A percentile compares a stretch with the other conserved stretches of the same genome.
These are phyloP conservation scores for Amphibolis antarctica DNA, from an alignment of 106 monocot genomes.

Conservation along the genomic window DNA sequence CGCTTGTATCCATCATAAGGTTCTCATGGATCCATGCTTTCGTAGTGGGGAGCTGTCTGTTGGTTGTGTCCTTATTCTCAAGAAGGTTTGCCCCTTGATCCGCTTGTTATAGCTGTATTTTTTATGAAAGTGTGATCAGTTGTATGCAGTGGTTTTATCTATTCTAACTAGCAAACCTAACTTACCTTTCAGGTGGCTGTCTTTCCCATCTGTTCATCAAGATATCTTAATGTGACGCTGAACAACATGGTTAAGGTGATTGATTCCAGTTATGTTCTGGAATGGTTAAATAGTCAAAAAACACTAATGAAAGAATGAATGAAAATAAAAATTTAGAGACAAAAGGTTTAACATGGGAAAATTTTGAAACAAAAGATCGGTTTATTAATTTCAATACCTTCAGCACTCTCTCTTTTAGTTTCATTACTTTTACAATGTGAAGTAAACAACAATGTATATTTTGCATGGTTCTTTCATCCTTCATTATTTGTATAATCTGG, in stretches of 20 bases:
- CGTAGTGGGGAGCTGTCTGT: constrained; percentile 35
- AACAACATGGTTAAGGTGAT: constrained; percentile 65
- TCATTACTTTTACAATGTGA: too few relatives aligned
- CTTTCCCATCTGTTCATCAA: constrained; percentile 30
- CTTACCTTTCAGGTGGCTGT: constrained; percentile 46
- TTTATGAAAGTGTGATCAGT: too few relatives aligned
- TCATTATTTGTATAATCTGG: background rate
- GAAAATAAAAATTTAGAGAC: background rate
- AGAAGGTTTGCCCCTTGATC: constrained; percentile 37
- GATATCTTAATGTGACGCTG: constrained; percentile 57
- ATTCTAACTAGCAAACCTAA: background rate
- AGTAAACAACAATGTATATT: too few relatives aligned
- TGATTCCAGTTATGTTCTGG: background rate
- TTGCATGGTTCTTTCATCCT: too few relatives aligned
- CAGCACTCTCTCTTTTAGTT: too few relatives aligned
- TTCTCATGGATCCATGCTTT: constrained; percentile 27
- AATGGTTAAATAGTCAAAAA: background rate
- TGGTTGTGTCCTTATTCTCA: constrained; percentile 60
- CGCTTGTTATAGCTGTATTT: background rate
- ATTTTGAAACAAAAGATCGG: too few relatives aligned
- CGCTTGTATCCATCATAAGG: constrained; percentile 54
- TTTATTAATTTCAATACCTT: too few relatives aligned
- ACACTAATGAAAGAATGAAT: background rate
- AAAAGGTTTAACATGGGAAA: too few relatives aligned
- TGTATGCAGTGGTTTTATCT: background rate